Conservation (phyloP, 768 basidiomycete genomes). For the Leccinum obscurum region DNA sequence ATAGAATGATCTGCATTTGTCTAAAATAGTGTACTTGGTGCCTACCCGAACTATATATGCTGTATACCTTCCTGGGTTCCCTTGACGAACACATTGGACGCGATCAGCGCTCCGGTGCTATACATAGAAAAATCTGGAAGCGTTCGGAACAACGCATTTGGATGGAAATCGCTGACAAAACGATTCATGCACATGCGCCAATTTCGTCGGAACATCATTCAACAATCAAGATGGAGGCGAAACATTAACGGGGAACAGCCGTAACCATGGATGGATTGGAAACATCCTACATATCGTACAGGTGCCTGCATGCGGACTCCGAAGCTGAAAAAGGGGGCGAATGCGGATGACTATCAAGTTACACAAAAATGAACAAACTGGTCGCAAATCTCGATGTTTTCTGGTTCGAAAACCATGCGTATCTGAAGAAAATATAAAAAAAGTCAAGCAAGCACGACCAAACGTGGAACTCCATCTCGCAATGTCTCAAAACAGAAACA, state of each 20-base stretch:
- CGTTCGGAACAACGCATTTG: too few relatives aligned
- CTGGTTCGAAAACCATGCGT: background rate
- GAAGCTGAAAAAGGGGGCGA: too few relatives aligned
- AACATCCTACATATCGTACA: background rate
- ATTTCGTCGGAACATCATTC: background rate
- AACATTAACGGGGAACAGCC: background rate
- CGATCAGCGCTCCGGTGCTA: background rate
- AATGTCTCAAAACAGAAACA: background rate
- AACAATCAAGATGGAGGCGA: background rate
- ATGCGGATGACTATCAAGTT: background rate
- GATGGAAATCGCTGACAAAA: background rate
- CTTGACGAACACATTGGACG: background rate
- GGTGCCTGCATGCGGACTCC: background rate
- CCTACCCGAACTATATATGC: background rate
- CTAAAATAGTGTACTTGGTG: background rate
- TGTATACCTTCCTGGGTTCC: background rate
- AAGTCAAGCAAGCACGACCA: background rate
- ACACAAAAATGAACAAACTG: background rate
- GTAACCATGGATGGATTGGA: too few relatives aligned
- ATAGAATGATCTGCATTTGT: background rate
- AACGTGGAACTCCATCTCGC: constrained; percentile 5
- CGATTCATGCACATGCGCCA: background rate
- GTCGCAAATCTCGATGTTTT: background rate
- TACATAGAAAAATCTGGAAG: background rate
- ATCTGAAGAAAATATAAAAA: background rate